phyloP scores from a whole-genome alignment of 495 filamentous ascomycete genomes.

The Tuber umbilicatum region DNA sequence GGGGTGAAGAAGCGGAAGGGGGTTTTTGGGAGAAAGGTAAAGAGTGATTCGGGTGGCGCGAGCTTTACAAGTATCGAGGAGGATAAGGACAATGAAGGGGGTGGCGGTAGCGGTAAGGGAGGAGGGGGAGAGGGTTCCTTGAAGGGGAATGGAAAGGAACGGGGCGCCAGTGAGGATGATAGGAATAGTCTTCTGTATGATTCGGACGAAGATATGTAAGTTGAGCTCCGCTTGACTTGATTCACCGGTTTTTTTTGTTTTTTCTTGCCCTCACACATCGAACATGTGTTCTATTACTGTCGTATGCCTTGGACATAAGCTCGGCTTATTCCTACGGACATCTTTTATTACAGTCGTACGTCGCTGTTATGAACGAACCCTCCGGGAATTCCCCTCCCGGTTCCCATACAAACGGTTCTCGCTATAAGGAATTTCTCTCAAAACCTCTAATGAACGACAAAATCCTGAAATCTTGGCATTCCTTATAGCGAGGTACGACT shows the following conservation, averaged over 20 bases:
- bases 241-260: constrained; percentile 10
- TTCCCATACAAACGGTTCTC: no score
- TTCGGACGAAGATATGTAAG: constrained; percentile 65
- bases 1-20: constrained; percentile 31
- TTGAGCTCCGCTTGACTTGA: constrained; percentile 36
- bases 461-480: no score
- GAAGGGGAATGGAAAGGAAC: constrained; percentile 20
- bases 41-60: constrained; percentile 21
- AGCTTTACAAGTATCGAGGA: constrained; percentile 38
- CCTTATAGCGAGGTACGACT: no score
- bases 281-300: constrained; percentile 29
- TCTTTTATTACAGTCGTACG: no score
- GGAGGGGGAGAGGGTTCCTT: constrained; percentile 13
- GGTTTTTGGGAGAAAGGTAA: constrained; percentile 37
- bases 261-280: constrained; percentile 9
- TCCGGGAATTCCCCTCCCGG: no score
- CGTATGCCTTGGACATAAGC: constrained; percentile 24
- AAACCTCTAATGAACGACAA: no score
- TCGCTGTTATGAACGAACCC: no score
- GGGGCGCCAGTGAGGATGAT: constrained; percentile 43
- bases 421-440: no score
- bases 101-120: neutral
- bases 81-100: constrained; percentile 18
- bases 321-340: constrained; percentile 19
- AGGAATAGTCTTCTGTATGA: constrained; percentile 59